Evolutionary conservation across 2,329 filamentous ascomycete species (phyloP), one percentile per base, ranked within the genome.

Genomic region (Penicillium sp.): DNA sequence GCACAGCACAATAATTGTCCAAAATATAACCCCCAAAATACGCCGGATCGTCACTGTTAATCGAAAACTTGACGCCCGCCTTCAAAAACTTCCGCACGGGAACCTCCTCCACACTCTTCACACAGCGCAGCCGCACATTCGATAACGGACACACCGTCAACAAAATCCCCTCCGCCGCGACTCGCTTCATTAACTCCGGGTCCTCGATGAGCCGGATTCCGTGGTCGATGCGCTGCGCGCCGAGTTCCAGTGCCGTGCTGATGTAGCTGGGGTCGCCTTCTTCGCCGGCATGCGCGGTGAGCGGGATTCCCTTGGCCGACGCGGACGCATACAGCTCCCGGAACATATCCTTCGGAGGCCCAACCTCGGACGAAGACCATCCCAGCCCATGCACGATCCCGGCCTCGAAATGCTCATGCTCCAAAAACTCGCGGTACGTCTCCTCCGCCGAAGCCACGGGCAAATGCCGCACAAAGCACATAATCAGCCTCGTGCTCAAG

Each of bases 231-330:
- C 90, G 84, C 71, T 83, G 78, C 43, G 86, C 85, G 22, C 81
- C 78, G 45, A 92, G 81, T 65, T 89, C 84, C 42, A 92, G 77
- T 1, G 90, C 87, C 28, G 81, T 80, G 25, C 78, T 76, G 65
- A 94, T 88, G 74, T 89, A 91, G 5, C 79, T 81, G 3, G 87
- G 76, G 15, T 89, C 88, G 0, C 88, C 89, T 71, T 93, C 90
- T 73, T 93, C 90, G 54, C 90, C 89, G 2, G 88, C 89, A 72
- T 93, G 90, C 2, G 89, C 86, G 0, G 90, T 93, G n/a, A 86
- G 79, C 31, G 81, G 77, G 53, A 90, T 80, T 0, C 85, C 84
- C 31, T 78, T 78, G 28, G 74, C 73, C 54, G 76, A 74, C 0
- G 85, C 88, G 20, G 81, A 78, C 1, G 71, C 75, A 69, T 88